These are phyloP conservation scores for Talaromyces sp. DNA, from an alignment of 2,329 filamentous ascomycete species.

Conservation along the genomic window DNA sequence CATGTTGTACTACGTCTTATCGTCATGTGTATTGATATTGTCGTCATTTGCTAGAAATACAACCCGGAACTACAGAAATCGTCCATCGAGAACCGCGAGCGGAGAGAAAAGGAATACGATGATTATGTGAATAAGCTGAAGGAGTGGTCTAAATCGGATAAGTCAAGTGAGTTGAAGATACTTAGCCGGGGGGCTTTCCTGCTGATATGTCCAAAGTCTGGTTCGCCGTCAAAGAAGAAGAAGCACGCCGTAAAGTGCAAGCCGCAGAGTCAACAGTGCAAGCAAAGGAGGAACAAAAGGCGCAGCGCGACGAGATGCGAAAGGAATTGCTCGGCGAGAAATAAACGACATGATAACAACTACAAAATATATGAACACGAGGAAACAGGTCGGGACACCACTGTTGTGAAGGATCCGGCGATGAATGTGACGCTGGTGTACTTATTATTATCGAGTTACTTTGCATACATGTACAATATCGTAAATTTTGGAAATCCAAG, in stretches of 20 bases:
- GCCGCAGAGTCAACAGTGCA: constrained; percentile 18
- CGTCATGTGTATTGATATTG: background rate
- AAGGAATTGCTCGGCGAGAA: constrained; percentile 33
- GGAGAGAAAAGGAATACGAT: constrained; percentile 79
- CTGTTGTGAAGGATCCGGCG: background rate
- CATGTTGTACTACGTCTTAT: background rate
- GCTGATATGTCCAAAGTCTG: constrained; percentile 25
- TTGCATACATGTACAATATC: background rate
- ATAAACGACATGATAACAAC: constrained; percentile 12
- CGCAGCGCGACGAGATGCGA: constrained; percentile 34
- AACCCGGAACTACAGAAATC: constrained; percentile 90
- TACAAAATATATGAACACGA: background rate
- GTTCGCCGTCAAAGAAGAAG: constrained; percentile 32
- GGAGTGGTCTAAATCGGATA: constrained; percentile 83
- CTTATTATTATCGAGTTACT: background rate
- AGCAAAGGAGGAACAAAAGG: constrained; percentile 26
- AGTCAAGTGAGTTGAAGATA: constrained; percentile 60
- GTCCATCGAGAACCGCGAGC: constrained; percentile 70
- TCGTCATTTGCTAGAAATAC: constrained; percentile 55
- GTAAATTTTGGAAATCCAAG: background rate
- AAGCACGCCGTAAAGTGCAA: constrained; percentile 23
- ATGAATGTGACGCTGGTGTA: background rate
- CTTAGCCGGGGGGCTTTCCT: background rate
- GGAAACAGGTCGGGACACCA: background rate
- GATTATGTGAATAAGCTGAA: constrained; percentile 79